Percentiles rank a stretch among this genome's conserved stretches.
Evolutionary conservation across 345 rosid species (phyloP).

Genomic region (Firmiana major): DNA sequence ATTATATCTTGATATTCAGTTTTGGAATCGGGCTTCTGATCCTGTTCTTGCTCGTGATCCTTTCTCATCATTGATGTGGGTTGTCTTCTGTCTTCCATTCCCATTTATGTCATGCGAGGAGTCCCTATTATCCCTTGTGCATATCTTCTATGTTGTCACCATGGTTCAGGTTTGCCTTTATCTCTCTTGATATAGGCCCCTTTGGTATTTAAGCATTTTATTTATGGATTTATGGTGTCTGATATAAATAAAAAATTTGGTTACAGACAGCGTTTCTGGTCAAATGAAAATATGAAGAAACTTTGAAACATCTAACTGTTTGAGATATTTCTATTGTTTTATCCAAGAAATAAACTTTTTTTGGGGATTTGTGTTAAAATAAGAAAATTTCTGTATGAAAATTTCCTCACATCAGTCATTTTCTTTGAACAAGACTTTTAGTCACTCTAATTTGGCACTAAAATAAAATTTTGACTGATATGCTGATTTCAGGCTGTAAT

Average conservation of each 20-base stretch:
- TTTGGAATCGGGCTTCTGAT: constrained; percentile 76
- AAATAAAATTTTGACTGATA: constrained; percentile 16
- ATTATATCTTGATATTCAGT: constrained; percentile 45
- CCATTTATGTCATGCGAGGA: constrained; percentile 77
- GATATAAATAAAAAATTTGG: not conserved
- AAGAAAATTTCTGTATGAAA: not conserved
- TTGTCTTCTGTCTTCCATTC: constrained; percentile 83
- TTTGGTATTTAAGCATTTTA: not conserved
- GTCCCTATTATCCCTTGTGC: constrained; percentile 75
- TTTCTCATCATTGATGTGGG: constrained; percentile 96
- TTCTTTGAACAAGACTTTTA: not conserved
- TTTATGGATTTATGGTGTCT: not conserved
- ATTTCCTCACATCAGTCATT: not conserved
- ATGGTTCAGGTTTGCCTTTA: constrained; percentile 63
- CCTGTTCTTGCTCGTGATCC: constrained; percentile 86
- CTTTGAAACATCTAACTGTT: not conserved
- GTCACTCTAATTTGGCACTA: not conserved
- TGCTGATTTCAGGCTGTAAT: constrained; percentile 66
- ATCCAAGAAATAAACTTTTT: not conserved
- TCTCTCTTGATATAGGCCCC: not conserved
- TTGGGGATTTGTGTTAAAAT: not conserved
- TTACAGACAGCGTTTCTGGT: not conserved
- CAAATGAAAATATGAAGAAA: not conserved
- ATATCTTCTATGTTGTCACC: constrained; percentile 68
- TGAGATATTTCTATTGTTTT: not conserved